A percentile compares a stretch with the other conserved stretches of the same genome.
Evolutionary conservation across 2,329 filamentous ascomycete genomes (phyloP).

Genomic region (Trichoderma sp.): DNA sequence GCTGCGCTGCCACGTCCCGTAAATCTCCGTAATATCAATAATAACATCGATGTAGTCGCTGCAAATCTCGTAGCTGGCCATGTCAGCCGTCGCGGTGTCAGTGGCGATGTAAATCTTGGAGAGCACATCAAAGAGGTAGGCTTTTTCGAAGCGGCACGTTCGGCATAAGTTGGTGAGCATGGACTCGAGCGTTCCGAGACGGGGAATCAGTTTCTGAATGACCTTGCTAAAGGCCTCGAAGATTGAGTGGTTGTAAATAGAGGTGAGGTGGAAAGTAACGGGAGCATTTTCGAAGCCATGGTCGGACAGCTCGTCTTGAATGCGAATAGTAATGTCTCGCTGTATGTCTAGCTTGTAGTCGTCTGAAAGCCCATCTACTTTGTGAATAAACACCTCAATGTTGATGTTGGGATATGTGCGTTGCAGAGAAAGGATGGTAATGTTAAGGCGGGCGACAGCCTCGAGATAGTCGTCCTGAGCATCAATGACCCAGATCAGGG

Average conservation of each 20-base stretch:
- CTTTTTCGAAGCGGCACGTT: slow-evolving; percentile 94
- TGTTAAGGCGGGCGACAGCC: slow-evolving; percentile 80
- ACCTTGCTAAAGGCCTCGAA: slow-evolving; percentile 99
- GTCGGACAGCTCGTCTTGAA: slow-evolving; percentile 93
- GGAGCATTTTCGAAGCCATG: slow-evolving; percentile 90
- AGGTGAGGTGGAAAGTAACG: slow-evolving; percentile 92
- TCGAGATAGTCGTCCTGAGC: slow-evolving; percentile 97
- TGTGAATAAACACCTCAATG: slow-evolving; percentile 98
- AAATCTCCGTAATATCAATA: slow-evolving; percentile 93
- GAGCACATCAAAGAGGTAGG: slow-evolving; percentile 94
- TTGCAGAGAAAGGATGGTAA: slow-evolving; percentile 85
- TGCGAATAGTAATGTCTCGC: slow-evolving; percentile 92
- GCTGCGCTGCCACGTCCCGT: slow-evolving; percentile 68
- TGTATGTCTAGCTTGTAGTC: slow-evolving; percentile 96
- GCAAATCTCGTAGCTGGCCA: slow-evolving; percentile 96
- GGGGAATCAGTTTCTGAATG: slow-evolving; percentile 94
- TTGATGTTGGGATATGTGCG: slow-evolving; percentile 90
- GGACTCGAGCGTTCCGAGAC: slow-evolving; percentile 87
- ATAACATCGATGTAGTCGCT: slow-evolving; percentile 99
- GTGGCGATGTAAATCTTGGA: slow-evolving; percentile 99
- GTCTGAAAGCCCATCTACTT: slow-evolving; percentile 94
- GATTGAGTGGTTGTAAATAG: slow-evolving; percentile 97
- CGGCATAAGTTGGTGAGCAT: slow-evolving; percentile 92
- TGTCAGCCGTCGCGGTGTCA: slow-evolving; percentile 87
- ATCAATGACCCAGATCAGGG: slow-evolving; percentile 97